These are phyloP conservation scores for Conringia planisiliqua DNA, from an alignment of 345 rosid species.

Conservation along the genomic window DNA sequence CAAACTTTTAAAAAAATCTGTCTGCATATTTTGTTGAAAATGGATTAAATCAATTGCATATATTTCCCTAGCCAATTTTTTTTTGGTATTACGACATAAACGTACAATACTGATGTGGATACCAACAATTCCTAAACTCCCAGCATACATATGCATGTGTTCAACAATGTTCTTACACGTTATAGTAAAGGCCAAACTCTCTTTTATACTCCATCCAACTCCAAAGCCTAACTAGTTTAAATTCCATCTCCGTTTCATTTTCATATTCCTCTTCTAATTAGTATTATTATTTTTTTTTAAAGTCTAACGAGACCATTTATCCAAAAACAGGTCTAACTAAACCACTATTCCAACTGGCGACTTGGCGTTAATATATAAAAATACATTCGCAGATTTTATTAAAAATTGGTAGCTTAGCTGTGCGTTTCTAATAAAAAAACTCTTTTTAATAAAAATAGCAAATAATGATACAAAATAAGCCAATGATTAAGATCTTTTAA, in stretches of 20 bases:
- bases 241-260: not conserved
- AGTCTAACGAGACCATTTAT: not conserved
- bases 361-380: not conserved
- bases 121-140: no score
- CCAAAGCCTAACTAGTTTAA: not conserved
- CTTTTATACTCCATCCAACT: not conserved
- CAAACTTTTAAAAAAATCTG: no score
- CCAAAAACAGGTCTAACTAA: not conserved
- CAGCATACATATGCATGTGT: no score
- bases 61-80: no score
- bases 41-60: no score
- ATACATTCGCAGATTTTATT: not conserved
- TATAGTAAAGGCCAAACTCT: not conserved
- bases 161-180: not conserved
- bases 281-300: no score
- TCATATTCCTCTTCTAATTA: not conserved
- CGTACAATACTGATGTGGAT: no score
- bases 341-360: constrained; percentile 19
- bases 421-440: not conserved
- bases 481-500: constrained; percentile 22
- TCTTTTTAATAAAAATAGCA: not conserved
- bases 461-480: constrained; percentile 22
- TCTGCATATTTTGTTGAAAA: no score
- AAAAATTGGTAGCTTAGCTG: constrained; percentile 24
- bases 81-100: no score